Evolutionary conservation across 148 eudicot species (phyloP).

Genomic region (Amaranthus hypochondriacus): DNA sequence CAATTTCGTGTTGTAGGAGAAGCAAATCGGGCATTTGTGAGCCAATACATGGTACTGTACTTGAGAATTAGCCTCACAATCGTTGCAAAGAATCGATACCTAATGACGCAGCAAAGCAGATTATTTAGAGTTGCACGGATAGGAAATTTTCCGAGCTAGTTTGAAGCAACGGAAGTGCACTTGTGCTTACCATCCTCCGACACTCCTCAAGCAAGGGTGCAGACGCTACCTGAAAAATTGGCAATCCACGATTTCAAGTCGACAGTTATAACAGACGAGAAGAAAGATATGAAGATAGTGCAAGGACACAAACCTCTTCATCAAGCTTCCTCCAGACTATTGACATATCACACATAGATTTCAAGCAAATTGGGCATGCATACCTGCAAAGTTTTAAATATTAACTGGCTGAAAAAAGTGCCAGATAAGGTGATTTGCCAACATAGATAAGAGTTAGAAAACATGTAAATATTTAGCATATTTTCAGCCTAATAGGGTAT

Average conservation of each 20-base stretch:
- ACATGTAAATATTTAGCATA: not conserved
- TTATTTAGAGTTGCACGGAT: not conserved
- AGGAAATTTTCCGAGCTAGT: not conserved
- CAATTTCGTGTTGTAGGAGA: constrained; percentile 71
- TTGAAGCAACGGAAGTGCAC: not conserved
- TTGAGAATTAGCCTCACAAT: constrained; percentile 51
- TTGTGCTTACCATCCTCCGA: constrained; percentile 46
- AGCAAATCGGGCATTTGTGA: constrained; percentile 56
- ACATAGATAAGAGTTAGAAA: constrained; percentile 7
- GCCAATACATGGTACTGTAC: constrained; percentile 65
- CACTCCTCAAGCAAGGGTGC: constrained; percentile 53
- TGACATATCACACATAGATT: constrained; percentile 48
- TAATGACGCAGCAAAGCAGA: constrained; percentile 8
- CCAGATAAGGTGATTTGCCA: constrained; percentile 6
- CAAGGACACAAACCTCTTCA: constrained; percentile 32
- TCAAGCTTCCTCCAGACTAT: constrained; percentile 47
- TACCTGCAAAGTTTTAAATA: constrained; percentile 35
- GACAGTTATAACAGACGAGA: not conserved
- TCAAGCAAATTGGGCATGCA: constrained; percentile 52
- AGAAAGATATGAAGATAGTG: not conserved
- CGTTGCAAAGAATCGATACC: constrained; percentile 82
- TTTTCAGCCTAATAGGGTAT: not conserved
- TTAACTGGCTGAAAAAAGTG: constrained; percentile 19
- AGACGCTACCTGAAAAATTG: constrained; percentile 42
- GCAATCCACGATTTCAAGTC: not conserved